Conservation (phyloP, 1,139 yeast genomes). For the Blastobotrys buckinghamii region DNA sequence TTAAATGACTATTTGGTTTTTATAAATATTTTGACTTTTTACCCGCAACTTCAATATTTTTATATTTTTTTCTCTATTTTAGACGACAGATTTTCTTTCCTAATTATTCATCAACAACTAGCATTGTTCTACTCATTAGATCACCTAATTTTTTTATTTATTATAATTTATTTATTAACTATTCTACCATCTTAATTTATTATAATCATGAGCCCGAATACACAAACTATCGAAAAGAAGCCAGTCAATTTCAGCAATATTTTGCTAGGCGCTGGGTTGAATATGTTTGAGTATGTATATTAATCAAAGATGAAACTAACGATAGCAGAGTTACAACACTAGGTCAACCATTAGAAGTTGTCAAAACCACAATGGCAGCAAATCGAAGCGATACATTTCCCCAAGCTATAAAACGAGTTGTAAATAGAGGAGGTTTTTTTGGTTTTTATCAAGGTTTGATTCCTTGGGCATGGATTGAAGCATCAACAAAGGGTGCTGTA, state of each 20-base stretch:
- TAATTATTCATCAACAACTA: no score
- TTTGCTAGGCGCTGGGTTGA: constrained; percentile 87
- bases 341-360: constrained; percentile 95
- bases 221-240: constrained; percentile 57
- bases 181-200: background rate
- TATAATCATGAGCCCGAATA: background rate
- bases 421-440: constrained; percentile 86
- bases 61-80: no score
- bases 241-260: constrained; percentile 87
- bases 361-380: constrained; percentile 96
- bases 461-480: constrained; percentile 99
- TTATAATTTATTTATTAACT: no score
- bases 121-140: no score
- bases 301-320: background rate
- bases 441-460: constrained; percentile 97
- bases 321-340: constrained; percentile 59
- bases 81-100: no score
- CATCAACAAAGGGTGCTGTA: constrained; percentile 99
- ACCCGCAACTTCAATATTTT: no score
- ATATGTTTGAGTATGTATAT: constrained; percentile 57
- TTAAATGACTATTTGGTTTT: no score
- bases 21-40: no score
- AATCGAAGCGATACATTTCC: constrained; percentile 66
- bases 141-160: no score
- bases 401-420: constrained; percentile 67